Conservation (phyloP, 164 flowering plant species). For the Akebia trifoliata region DNA sequence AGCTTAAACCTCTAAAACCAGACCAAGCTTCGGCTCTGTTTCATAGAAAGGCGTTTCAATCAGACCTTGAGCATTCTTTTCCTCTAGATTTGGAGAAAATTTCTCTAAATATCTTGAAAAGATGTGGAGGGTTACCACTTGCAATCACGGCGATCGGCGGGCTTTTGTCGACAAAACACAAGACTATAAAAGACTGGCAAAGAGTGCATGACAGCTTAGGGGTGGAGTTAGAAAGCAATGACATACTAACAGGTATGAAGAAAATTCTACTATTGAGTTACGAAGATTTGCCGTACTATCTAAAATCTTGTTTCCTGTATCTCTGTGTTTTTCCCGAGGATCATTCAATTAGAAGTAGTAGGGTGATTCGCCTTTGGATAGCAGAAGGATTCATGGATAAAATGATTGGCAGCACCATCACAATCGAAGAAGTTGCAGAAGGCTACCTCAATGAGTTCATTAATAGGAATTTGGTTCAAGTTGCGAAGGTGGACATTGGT, state of each 20-base stretch:
- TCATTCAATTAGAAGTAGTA: neutral
- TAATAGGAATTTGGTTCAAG: slow-evolving; percentile 6
- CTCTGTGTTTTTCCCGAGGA: slow-evolving; percentile 12
- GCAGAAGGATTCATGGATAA: slow-evolving; percentile 10
- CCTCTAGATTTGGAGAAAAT: slow-evolving; percentile 3
- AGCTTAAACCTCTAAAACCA: neutral
- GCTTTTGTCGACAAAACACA: slow-evolving; percentile 3
- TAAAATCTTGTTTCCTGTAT: slow-evolving; percentile 10
- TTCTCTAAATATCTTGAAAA: slow-evolving; percentile 2
- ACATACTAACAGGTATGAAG: neutral
- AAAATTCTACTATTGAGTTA: neutral
- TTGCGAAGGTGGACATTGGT: neutral
- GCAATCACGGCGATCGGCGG: slow-evolving; percentile 6
- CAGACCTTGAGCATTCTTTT: neutral
- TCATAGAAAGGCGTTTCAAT: slow-evolving; percentile 6
- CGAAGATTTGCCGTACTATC: slow-evolving; percentile 1
- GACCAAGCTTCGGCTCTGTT: slow-evolving; percentile 3
- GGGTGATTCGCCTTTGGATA: neutral
- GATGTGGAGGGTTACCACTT: slow-evolving; percentile 7
- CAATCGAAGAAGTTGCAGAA: slow-evolving; percentile 8
- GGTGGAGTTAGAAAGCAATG: neutral
- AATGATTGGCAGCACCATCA: neutral
- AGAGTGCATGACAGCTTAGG: neutral
- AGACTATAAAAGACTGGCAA: neutral
- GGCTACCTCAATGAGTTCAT: slow-evolving; percentile 1